These are phyloP conservation scores for Rugosomyces carneus DNA, from an alignment of 1,284 basidiomycete genomes.

Conservation along the genomic window DNA sequence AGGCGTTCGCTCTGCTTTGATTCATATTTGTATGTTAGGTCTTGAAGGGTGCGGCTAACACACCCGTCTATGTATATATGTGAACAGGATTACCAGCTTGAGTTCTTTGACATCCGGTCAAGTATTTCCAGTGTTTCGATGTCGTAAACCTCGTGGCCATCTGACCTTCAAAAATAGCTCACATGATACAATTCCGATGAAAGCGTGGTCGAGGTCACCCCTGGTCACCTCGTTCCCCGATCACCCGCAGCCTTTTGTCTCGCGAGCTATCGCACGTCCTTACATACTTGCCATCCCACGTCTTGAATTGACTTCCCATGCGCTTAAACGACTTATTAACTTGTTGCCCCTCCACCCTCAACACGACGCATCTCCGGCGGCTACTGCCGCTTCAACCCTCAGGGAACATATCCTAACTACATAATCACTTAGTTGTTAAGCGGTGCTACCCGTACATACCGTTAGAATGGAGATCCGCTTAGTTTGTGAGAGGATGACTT, in stretches of 20 bases:
- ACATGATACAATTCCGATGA: conserved; percentile 12
- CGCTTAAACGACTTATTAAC: neutral
- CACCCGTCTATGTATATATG: neutral
- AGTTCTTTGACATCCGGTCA: neutral
- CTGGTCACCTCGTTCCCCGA: conserved; percentile 12
- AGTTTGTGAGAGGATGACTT: neutral
- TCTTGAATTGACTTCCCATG: neutral
- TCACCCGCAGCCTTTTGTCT: conserved; percentile 4
- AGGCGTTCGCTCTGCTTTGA: too few species aligned
- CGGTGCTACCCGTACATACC: neutral
- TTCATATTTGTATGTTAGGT: neutral
- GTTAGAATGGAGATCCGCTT: too few species aligned
- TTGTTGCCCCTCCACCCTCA: neutral
- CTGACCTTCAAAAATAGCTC: conserved; percentile 6
- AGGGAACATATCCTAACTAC: neutral
- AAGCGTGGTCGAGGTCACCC: conserved; percentile 12
- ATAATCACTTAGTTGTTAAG: neutral
- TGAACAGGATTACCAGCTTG: neutral
- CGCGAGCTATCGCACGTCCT: conserved; percentile 1
- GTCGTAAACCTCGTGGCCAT: conserved; percentile 7
- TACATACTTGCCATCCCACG: neutral
- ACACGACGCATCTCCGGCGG: neutral
- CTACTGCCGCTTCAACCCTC: neutral
- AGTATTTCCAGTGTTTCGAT: conserved; percentile 4
- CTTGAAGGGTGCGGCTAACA: neutral